Base-by-base conservation (phyloP, 192 early-diverging fungal species). In the Paraglomus occultum region DNA sequence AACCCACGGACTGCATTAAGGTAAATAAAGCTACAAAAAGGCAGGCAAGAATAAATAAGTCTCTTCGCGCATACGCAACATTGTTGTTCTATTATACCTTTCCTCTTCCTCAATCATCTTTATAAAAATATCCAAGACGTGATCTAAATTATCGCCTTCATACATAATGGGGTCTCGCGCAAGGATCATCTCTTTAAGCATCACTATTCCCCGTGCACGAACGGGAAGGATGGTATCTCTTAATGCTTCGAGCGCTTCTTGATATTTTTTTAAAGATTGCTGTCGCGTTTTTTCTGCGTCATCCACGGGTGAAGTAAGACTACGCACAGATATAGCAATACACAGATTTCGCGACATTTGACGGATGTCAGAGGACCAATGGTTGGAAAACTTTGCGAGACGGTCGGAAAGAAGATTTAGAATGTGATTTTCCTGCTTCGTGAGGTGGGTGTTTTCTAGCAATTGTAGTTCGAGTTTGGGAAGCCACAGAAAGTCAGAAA, bases 1-100 rank as follows among this genome's bases (percentile, higher is more conserved):
- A 95, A 80, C 2, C 94, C 92, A 63, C 92, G 91, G 63, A 98
- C 84, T 8, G 95, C 93, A 77, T 96, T 96, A 42, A 98, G 83
- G 66, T 98, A 94, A 40, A 96, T 88, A 73, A 91, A 98, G 71
- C 92, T 92, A 70, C 31, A 9, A 31, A 52, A 45, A 76, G 64
- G 22, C 18, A 39, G 58, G 64, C n/a, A 66, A 59, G 50, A 23
- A 67, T 46, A 11, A 47, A 18, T 63, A 9, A 63, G 11, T 11
- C 52, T 40, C 22, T 17, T 47, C 23, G 14, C 12, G 45, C 50
- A 51, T 63, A 43, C 3, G 3, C 31, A 31, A 31, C 31, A 1
- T 2, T 31, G 31, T 31, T 61, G 6, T 61, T 17, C 14, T 14
- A 51, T 42, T 51, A 49, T 72, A 89, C 88, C 88, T 92, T 60